Base-by-base conservation (phyloP, 768 basidiomycete species). In the Cyclocybe aegerita region DNA sequence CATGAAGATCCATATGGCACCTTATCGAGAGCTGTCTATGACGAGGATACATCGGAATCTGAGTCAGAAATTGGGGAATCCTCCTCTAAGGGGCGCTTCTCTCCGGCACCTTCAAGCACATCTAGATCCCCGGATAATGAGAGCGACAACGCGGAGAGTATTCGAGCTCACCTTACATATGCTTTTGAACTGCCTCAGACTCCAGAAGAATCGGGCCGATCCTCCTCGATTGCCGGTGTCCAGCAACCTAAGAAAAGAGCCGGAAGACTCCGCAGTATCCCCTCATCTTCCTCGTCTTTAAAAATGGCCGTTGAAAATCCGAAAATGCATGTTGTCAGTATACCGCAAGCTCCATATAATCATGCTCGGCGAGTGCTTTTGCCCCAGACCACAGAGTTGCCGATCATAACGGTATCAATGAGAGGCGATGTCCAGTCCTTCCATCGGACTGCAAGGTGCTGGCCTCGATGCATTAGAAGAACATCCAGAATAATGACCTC, bases 371-470 rank as follows among this genome's bases (percentile, higher is more conserved):
- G 66, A n/a, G 47, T 70, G 34, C 48, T 70, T n/a, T 40, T 65
- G 14, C 64, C 62, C 38, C 15, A 35, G n/a, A 45, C 52, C 11
- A n/a, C 4, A n/a, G 46, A 55, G 10, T 63, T 72, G 39, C 73
- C 75, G 9, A 53, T 76, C 41, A 64, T 69, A 39, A 72, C 75
- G 31, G 62, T 79, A 47, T 75, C 75, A 23, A 78, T 78, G 78
- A 62, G 72, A 37, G 70, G 67, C 32, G 73, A 78, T 48, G 60
- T 69, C n/a, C 72, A 79, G 43, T 76, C 76, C 54, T 70, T 76
- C 50, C 50, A 72, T 46, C 62, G 63, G 37, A 57, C 52, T 31
- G 56, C 63, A 52, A 65, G 66, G 69, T 65, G 39, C 44, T 15
- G 16, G 39, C 23, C 30, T 30, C 34, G 23, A 23, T 23, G 35